Base-by-base conservation (phyloP, 2,329 filamentous ascomycete genomes). In the Ascochyta lentis region DNA sequence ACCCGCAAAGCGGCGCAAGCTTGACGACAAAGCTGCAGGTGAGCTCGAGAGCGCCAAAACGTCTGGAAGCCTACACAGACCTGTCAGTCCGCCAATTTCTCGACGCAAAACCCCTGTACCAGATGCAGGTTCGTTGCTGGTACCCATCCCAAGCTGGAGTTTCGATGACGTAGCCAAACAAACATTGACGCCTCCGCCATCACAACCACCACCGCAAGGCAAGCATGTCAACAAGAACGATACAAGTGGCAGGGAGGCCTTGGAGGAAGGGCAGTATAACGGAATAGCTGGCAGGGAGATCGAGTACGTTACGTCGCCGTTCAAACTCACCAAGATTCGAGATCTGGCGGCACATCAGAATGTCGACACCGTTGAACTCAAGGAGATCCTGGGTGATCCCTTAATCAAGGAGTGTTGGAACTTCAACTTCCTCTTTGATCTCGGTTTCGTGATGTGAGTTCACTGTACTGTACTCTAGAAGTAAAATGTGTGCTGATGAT, bases 401-500 rank as follows among this genome's bases (percentile, higher is more conserved):
- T 79, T 92, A 59, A 90, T 95, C 50, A 82, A 83, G 35, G 85
- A 89, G 67, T 86, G 84, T 60, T 90, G 88, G 88, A 81, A 88
- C 50, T 90, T 90, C 73, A 90, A 90, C 66, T 90, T 79, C 50
- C 68, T 89, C 1, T 84, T 89, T 59, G 83, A 89, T 61, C 72
- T 88, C 23, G 82, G 86, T 52, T 88, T 86, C 68, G 66, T 88
- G 0, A 85, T 88, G 83, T 75, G 66, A 58, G 74, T 64, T 9
- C 23, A 22, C 16, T 4, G 16, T 4, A 16, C 19, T 3, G n/a
- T 9, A 12, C 2, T 8, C 15, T 6, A 9, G 10, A 45, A 43
- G 10, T 8, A 19, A 27, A 22, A 24, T 22, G 35, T 10, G 3
- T 23, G 22, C 22, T 26, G 24, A 26, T 26, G 8, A 26, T 8